Percentiles rank a stretch among this genome's conserved stretches.
Conservation (phyloP, 148 eudicot genomes). For the Oxyria digyna region DNA sequence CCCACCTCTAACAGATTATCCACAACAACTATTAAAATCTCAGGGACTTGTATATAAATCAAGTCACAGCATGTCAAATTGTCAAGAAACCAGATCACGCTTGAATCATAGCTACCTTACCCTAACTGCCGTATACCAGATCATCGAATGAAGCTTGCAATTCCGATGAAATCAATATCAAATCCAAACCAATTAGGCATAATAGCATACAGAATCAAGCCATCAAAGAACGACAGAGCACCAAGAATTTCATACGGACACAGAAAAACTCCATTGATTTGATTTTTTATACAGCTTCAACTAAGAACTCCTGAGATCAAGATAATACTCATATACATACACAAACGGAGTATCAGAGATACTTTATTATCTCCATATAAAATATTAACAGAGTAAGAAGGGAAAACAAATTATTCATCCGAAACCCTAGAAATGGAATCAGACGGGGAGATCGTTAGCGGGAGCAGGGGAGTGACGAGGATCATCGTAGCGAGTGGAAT, state of each 20-base stretch:
- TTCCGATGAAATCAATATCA: no score
- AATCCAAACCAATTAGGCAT: no score
- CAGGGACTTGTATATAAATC: no score
- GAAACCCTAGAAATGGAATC: slow-evolving; percentile 13
- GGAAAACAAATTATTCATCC: background rate
- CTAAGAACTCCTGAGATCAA: background rate
- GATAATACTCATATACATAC: background rate
- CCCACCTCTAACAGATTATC: no score
- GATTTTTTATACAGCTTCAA: slow-evolving; percentile 3
- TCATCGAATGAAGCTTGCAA: no score
- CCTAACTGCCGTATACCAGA: no score
- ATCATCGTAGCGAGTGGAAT: slow-evolving; percentile 28
- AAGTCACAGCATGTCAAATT: no score
- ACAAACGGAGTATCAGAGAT: background rate
- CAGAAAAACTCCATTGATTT: background rate
- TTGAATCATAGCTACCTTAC: no score
- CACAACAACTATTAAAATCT: no score
- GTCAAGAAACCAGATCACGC: no score
- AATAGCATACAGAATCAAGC: no score
- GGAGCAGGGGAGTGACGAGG: slow-evolving; percentile 17
- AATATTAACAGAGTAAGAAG: background rate
- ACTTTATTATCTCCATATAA: background rate
- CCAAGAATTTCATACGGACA: background rate
- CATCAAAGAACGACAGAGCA: no score
- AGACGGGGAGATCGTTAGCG: slow-evolving; percentile 53